Conservation (phyloP, 2,329 filamentous ascomycete species). For the Hortaea werneckii region DNA sequence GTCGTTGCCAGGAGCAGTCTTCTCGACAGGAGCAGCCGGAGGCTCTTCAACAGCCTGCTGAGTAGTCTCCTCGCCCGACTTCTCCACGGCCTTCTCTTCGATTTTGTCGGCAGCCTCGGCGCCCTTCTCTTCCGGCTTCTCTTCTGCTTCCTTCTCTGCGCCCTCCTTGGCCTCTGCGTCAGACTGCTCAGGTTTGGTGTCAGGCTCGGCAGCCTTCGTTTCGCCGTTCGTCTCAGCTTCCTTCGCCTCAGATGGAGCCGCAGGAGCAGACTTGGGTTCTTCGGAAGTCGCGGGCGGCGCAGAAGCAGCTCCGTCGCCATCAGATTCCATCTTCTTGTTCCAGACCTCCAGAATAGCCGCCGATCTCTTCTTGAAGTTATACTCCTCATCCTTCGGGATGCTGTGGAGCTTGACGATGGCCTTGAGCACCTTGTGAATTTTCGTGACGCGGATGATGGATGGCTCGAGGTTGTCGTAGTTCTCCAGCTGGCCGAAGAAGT, state of each 20-base stretch:
- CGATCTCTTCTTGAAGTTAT: constrained; percentile 77
- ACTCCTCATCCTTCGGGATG: constrained; percentile 83
- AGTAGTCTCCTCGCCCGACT: constrained; percentile 8
- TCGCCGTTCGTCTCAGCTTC: constrained; percentile 23
- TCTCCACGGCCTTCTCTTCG: constrained; percentile 11
- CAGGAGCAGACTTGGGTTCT: constrained; percentile 20
- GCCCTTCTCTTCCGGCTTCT: constrained; percentile 12
- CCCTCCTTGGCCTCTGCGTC: constrained; percentile 13
- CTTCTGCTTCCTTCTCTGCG: constrained; percentile 11
- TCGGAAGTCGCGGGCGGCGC: constrained; percentile 25
- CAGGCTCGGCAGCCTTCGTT: constrained; percentile 9
- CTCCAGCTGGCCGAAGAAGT: constrained; percentile 73
- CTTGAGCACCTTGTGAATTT: constrained; percentile 98
- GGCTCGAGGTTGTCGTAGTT: constrained; percentile 71
- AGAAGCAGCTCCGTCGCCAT: constrained; percentile 19
- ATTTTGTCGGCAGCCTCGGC: constrained; percentile 12
- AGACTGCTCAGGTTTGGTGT: constrained; percentile 11
- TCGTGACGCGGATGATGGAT: constrained; percentile 78
- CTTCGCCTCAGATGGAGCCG: constrained; percentile 21
- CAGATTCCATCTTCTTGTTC: constrained; percentile 60
- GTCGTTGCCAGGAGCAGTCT: constrained; percentile 1
- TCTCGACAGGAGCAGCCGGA: constrained; percentile 4
- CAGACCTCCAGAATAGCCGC: constrained; percentile 73
- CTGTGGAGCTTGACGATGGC: constrained; percentile 77
- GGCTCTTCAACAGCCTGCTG: constrained; percentile 1